A percentile compares a stretch with the other conserved stretches of the same genome.
Evolutionary conservation across 495 filamentous ascomycete species (phyloP).

Genomic region (Glonium stellatum): DNA sequence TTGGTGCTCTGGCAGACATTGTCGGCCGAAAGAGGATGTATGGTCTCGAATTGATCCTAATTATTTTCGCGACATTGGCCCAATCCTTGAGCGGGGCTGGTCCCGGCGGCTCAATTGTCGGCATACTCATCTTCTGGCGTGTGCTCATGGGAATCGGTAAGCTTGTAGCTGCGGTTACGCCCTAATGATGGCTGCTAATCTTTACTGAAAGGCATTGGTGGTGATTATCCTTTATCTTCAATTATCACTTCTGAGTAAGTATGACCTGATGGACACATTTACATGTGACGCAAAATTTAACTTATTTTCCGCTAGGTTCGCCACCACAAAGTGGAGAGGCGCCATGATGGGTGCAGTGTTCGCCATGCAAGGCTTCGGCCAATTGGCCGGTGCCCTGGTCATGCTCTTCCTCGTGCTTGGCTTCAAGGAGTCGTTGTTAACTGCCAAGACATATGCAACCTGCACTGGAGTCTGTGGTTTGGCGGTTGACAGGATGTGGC

Average conservation of each 20-base stretch:
- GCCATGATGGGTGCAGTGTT: constrained; percentile 85
- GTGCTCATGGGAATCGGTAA: constrained; percentile 56
- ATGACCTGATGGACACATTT: background rate
- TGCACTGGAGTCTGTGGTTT: constrained; percentile 60
- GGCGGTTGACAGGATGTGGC: constrained; percentile 87
- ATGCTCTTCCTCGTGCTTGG: constrained; percentile 63
- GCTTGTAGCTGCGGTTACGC: constrained; percentile 2
- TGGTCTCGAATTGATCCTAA: constrained; percentile 79
- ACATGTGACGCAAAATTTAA: background rate
- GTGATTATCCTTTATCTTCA: constrained; percentile 81
- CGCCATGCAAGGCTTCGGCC: constrained; percentile 76
- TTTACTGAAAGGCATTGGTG: constrained; percentile 56
- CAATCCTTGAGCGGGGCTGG: constrained; percentile 64
- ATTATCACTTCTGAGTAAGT: constrained; percentile 68
- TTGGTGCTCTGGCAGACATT: constrained; percentile 73
- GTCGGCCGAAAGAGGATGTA: constrained; percentile 82
- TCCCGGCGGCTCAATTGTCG: constrained; percentile 60
- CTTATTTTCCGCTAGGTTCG: constrained; percentile 43
- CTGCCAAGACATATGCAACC: constrained; percentile 40
- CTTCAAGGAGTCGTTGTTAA: constrained; percentile 59
- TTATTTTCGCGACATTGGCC: constrained; percentile 77
- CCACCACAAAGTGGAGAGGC: constrained; percentile 76
- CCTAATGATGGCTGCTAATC: constrained; percentile 1
- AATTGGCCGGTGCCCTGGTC: constrained; percentile 63
- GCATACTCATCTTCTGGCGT: constrained; percentile 83